These are phyloP conservation scores for Colletotrichum destructivum DNA, from an alignment of 2,329 filamentous ascomycete genomes.

Conservation along the genomic window DNA sequence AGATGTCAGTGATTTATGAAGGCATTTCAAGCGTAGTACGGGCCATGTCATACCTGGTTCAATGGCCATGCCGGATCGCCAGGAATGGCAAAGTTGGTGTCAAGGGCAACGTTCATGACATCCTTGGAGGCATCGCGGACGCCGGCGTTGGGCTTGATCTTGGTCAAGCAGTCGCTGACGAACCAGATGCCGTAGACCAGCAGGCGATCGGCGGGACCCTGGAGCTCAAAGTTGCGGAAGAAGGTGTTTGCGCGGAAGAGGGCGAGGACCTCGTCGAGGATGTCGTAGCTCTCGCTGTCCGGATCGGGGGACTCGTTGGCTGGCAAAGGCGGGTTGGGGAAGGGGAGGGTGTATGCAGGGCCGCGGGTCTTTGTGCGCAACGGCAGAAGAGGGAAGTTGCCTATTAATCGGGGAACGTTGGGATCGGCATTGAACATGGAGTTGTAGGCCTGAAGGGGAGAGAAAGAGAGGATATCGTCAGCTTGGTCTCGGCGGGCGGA, in stretches of 20 bases:
- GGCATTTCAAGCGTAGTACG: constrained; percentile 10
- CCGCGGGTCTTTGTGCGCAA: constrained; percentile 95
- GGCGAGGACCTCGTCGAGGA: constrained; percentile 91
- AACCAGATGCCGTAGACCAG: constrained; percentile 98
- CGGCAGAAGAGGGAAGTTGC: constrained; percentile 95
- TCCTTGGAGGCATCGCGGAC: constrained; percentile 77
- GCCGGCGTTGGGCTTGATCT: constrained; percentile 83
- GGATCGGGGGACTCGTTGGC: constrained; percentile 80
- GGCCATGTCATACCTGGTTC: constrained; percentile 76
- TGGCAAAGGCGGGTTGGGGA: constrained; percentile 70
- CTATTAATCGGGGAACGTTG: constrained; percentile 73
- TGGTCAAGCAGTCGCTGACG: constrained; percentile 89
- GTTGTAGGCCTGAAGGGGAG: constrained; percentile 85
- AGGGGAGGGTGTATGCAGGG: constrained; percentile 88
- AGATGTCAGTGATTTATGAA: not conserved
- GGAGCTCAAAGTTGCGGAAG: constrained; percentile 99
- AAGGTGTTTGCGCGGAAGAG: constrained; percentile 98
- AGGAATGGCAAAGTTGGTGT: constrained; percentile 93
- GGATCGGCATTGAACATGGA: constrained; percentile 93
- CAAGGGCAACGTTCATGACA: constrained; percentile 90
- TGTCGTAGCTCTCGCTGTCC: constrained; percentile 94
- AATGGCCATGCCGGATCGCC: constrained; percentile 94
- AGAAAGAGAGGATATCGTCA: constrained; percentile 44
- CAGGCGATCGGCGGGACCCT: constrained; percentile 93
- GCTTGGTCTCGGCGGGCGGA: constrained; percentile 29